These are phyloP conservation scores for Fusarium oxysporum DNA, from an alignment of 2,329 filamentous ascomycete genomes.

Conservation along the genomic window DNA sequence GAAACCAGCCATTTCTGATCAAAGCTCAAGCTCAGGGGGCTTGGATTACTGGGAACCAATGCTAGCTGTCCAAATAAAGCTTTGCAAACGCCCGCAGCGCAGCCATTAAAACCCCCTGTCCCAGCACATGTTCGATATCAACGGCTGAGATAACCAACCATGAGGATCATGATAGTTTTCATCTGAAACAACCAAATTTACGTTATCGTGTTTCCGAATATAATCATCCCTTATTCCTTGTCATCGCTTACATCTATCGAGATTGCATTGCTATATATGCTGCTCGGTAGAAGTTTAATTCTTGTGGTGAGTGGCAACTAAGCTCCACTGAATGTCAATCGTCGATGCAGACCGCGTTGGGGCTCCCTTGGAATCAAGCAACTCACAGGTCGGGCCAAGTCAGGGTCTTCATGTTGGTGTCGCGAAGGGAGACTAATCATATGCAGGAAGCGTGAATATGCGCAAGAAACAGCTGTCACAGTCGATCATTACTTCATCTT, in stretches of 20 bases:
- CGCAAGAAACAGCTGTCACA: not conserved
- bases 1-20: not conserved
- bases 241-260: not conserved
- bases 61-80: slow-evolving; percentile 18
- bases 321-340: slow-evolving; percentile 13
- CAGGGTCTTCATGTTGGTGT: not conserved
- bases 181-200: slow-evolving; percentile 32
- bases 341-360: slow-evolving; percentile 11
- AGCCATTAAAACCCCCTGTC: slow-evolving; percentile 13
- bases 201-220: not conserved
- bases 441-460: slow-evolving; percentile 12
- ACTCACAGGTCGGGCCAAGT: not conserved
- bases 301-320: not conserved
- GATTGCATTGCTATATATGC: not conserved
- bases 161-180: not conserved
- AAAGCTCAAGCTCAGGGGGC: slow-evolving; percentile 29
- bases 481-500: slow-evolving; percentile 18
- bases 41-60: slow-evolving; percentile 28
- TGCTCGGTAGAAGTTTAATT: not conserved
- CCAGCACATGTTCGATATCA: slow-evolving; percentile 12
- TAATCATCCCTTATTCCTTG: slow-evolving; percentile 2
- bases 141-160: slow-evolving; percentile 5
- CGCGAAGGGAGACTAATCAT: not conserved
- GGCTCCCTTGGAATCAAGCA: slow-evolving; percentile 12
- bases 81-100: slow-evolving; percentile 41